A percentile compares a stretch with the other conserved stretches of the same genome.
phyloP scores from a whole-genome alignment of 352 stramenopile genomes.

The Thalassiosira gravida region DNA sequence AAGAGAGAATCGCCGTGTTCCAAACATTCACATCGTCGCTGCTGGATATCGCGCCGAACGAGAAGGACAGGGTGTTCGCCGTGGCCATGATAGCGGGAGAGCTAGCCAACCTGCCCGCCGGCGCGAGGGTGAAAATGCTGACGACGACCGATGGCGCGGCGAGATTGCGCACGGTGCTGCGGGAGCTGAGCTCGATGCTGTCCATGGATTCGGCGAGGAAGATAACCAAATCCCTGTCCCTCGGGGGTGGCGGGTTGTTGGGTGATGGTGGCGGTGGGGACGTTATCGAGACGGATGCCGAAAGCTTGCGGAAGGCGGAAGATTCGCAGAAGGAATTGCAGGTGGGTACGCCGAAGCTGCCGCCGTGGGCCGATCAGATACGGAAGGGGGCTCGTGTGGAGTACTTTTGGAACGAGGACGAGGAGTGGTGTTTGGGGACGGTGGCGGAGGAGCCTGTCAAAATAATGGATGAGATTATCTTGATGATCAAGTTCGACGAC shows the following conservation, averaged over 20 bases:
- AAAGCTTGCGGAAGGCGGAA: conserved; percentile 47
- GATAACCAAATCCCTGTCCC: conserved; percentile 58
- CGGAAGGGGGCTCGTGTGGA: conserved; percentile 71
- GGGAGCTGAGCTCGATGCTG: conserved; percentile 50
- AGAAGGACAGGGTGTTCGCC: conserved; percentile 60
- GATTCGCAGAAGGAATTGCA: conserved; percentile 69
- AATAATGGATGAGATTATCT: conserved; percentile 75
- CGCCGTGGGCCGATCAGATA: conserved; percentile 76
- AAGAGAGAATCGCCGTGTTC: conserved; percentile 67
- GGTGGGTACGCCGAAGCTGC: conserved; percentile 70
- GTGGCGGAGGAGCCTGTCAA: conserved; percentile 75
- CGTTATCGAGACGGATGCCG: conserved; percentile 28
- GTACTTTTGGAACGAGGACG: conserved; percentile 84
- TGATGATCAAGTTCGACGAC: conserved; percentile 79
- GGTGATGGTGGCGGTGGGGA: conserved; percentile 1
- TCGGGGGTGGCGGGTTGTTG: too few relatives aligned
- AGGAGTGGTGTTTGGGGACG: conserved; percentile 69
- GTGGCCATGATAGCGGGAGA: conserved; percentile 79
- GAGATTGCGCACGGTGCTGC: conserved; percentile 65
- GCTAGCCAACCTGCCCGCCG: conserved; percentile 67
- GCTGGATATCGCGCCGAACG: conserved; percentile 65
- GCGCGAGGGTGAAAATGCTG: conserved; percentile 66
- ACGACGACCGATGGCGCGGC: conserved; percentile 55
- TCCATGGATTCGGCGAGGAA: conserved; percentile 53
- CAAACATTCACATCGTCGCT: conserved; percentile 67